phyloP scores from a whole-genome alignment of 257 asterid species.

The Solanum paucissectum region DNA sequence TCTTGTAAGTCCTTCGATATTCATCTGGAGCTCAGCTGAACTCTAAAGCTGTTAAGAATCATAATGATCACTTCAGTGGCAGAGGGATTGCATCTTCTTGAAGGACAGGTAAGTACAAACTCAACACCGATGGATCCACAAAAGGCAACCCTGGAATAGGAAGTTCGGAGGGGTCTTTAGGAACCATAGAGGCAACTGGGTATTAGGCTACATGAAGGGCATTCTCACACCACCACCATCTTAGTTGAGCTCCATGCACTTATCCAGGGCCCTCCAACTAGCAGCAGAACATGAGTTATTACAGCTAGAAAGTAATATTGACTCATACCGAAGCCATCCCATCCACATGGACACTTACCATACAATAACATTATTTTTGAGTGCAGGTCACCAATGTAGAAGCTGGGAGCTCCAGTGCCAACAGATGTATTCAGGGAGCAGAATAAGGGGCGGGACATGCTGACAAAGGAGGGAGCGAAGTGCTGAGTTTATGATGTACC shows the following conservation, averaged over 20 bases:
- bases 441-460: background rate
- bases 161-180: background rate
- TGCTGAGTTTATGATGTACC: background rate
- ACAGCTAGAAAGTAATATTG: background rate
- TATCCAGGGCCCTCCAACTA: background rate
- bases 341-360: background rate
- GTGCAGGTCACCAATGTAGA: no score
- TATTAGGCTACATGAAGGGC: background rate
- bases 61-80: background rate
- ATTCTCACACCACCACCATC: background rate
- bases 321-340: background rate
- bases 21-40: background rate
- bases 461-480: background rate
- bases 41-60: background rate
- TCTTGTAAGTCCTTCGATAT: background rate
- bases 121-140: background rate
- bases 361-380: background rate
- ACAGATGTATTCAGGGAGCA: background rate
- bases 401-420: background rate
- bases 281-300: background rate
- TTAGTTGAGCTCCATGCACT: background rate
- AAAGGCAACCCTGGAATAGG: background rate
- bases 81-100: background rate
- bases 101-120: background rate
- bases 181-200: background rate